Conservation (phyloP, 2,329 filamentous ascomycete genomes). For the Polytolypa hystricis region DNA sequence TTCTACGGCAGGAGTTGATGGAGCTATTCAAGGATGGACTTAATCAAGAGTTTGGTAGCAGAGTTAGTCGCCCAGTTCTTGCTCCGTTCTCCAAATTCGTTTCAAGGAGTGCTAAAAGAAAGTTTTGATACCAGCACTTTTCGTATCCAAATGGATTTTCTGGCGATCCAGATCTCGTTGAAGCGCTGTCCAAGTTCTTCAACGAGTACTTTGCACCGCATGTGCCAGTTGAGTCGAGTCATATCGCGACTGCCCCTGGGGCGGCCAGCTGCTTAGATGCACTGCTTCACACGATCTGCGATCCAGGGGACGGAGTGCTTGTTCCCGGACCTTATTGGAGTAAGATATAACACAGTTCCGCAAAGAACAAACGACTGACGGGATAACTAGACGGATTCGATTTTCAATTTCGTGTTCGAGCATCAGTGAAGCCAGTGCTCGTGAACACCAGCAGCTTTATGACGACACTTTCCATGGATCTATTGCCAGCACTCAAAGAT, state of each 20-base stretch:
- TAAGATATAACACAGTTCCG: too few relatives aligned
- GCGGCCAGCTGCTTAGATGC: conserved; percentile 16
- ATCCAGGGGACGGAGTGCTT: conserved; percentile 23
- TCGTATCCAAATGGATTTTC: conserved; percentile 13
- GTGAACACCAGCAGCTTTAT: conserved; percentile 11
- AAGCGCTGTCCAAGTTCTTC: conserved; percentile 14
- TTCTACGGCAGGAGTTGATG: conserved; percentile 10
- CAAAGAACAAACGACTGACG: too few relatives aligned
- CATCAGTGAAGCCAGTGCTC: conserved; percentile 12
- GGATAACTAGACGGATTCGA: conserved; percentile 16
- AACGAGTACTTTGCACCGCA: conserved; percentile 20
- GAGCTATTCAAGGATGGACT: conserved; percentile 7
- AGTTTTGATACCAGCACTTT: conserved; percentile 10
- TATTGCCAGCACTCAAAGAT: too few relatives aligned
- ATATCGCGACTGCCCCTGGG: conserved; percentile 15
- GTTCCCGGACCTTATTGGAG: conserved; percentile 21
- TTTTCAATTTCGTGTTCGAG: conserved; percentile 10
- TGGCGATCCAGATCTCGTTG: conserved; percentile 15
- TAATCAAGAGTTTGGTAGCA: conserved; percentile 4
- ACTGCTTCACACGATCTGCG: conserved; percentile 24
- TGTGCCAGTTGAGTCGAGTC: conserved; percentile 12
- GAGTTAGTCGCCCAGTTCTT: conserved; percentile 2
- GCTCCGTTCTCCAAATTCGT: too few relatives aligned
- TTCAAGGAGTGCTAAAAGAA: too few relatives aligned
- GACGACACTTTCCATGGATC: too few relatives aligned